These are phyloP conservation scores for Dentipellis fragilis DNA, from an alignment of 768 basidiomycete genomes.

Conservation along the genomic window DNA sequence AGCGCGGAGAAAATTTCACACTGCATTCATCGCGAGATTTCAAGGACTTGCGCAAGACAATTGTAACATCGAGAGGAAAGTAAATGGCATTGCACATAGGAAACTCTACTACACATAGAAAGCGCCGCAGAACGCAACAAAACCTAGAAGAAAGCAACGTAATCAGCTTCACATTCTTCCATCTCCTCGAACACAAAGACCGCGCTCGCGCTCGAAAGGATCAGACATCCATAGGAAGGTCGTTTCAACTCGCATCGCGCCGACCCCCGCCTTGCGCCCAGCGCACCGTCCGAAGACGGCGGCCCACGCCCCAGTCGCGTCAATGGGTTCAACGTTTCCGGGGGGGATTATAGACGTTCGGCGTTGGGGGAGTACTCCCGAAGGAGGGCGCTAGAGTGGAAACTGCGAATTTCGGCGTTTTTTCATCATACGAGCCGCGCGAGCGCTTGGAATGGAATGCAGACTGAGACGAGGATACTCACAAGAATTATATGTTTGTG, in stretches of 20 bases:
- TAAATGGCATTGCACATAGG: too few relatives aligned
- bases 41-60: too few relatives aligned
- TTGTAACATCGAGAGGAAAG: too few relatives aligned
- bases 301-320: constrained; percentile 53
- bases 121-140: too few relatives aligned
- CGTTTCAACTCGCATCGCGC: constrained; percentile 33
- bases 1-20: too few relatives aligned
- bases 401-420: constrained; percentile 75
- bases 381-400: constrained; percentile 66
- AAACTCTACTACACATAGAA: too few relatives aligned
- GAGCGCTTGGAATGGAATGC: constrained; percentile 24
- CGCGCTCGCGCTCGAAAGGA: not conserved
- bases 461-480: constrained; percentile 26
- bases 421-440: constrained; percentile 14
- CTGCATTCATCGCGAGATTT: too few relatives aligned
- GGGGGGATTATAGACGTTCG: constrained; percentile 65
- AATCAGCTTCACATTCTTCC: too few relatives aligned
- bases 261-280: constrained; percentile 67
- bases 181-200: not conserved
- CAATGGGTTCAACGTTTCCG: constrained; percentile 53
- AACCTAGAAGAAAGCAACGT: too few relatives aligned
- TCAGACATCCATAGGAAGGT: constrained; percentile 6
- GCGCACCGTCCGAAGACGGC: constrained; percentile 45
- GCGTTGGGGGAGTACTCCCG: constrained; percentile 64
- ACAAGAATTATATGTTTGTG: not conserved